Base-by-base conservation (phyloP, 1,139 yeast genomes). In the Pichia sp. region DNA sequence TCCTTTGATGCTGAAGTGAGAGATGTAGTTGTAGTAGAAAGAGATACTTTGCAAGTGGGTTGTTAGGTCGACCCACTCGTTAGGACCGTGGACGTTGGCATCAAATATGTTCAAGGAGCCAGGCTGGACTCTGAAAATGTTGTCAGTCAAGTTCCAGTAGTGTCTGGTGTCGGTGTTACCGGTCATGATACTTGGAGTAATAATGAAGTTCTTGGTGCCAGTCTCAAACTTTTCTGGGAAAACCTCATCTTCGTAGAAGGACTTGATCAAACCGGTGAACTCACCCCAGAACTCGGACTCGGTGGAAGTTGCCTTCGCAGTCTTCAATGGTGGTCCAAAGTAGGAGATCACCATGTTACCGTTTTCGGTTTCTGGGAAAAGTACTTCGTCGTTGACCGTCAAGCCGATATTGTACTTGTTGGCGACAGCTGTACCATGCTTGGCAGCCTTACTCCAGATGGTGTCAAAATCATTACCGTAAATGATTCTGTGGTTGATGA, bases 111-210 rank as follows among this genome's bases (percentile, higher is more conserved):
- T 54, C 29, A 49, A 41, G 8, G 59, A 50, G 1, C 63, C 61
- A 1, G 64, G 64, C 29, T 57, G 59, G 17, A 78, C 85, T 63
- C 97, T 78, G 75, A 77, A 88, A 57, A 91, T 87, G 67, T 87
- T 81, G 54, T 75, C 74, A n/a, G 91, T 80, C 66, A 90, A 75
- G 51, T 75, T 71, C 92, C 95, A 87, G 72, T 87, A 89, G 67
- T 81, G 79, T 66, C 81, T 79, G 8, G 96, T 89, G 67, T 90
- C 97, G 2, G 97, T 90, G 70, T 89, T 90, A 36, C 88, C 96
- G 6, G 88, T 77, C 81, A 87, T 80, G 51, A 87, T 66, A 20
- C 80, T 74, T 10, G 96, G 95, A 1, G 91, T 73, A 27, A 82
- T 73, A 52, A 86, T 74, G 36, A 84, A 71, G 30, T 81, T 75